Evolutionary conservation across 345 rosid genomes (phyloP).

Genomic region (Salix viminalis): DNA sequence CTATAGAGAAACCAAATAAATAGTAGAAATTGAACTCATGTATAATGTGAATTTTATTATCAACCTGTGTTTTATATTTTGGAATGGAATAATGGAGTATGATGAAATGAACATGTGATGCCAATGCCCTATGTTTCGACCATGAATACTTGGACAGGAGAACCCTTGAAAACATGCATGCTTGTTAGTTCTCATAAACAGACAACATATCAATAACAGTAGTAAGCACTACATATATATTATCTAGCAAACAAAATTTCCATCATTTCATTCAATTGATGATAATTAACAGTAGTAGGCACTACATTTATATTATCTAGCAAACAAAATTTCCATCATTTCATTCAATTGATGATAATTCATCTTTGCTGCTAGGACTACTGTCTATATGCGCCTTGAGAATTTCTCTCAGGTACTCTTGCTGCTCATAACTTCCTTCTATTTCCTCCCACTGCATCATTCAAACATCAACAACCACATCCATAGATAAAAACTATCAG

Average conservation of each 20-base stretch:
- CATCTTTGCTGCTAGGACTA: constrained; percentile 1
- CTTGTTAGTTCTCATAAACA: too few species aligned
- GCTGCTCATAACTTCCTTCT: constrained; percentile 74
- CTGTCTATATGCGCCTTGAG: constrained; percentile 48
- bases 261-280: not conserved
- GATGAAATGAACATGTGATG: not conserved
- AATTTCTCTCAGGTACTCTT: constrained; percentile 69
- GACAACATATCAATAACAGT: too few species aligned
- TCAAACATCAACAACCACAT: not conserved
- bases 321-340: not conserved
- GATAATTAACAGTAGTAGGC: not conserved
- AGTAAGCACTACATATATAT: too few species aligned
- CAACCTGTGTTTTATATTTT: not conserved
- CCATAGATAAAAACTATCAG: not conserved
- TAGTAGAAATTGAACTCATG: not conserved
- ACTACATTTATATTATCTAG: not conserved
- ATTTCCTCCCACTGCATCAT: constrained; percentile 74
- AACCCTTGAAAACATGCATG: not conserved
- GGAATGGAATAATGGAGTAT: not conserved
- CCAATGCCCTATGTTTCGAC: not conserved
- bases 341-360: not conserved
- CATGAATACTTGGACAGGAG: not conserved
- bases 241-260: not conserved
- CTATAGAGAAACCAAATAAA: not conserved
- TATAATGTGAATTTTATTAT: not conserved